These are phyloP conservation scores for Phialophora expanda DNA, from an alignment of 2,329 filamentous ascomycete species.

Conservation along the genomic window DNA sequence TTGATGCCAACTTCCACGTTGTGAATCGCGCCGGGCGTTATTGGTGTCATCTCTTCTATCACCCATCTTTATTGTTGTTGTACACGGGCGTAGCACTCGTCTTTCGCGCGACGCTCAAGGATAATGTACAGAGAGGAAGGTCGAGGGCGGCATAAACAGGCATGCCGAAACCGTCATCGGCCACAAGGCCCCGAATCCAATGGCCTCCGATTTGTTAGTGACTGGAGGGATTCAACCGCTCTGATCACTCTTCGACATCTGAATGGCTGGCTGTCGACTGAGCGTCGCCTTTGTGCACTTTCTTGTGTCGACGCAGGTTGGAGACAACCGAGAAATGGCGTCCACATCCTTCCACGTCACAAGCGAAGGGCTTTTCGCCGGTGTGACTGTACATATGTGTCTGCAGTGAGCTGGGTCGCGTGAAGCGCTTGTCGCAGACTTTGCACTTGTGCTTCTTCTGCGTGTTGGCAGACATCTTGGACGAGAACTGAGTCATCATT, in stretches of 20 bases:
- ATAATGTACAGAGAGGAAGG: conserved; percentile 30
- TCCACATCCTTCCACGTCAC: conserved; percentile 92
- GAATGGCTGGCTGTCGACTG: conserved; percentile 37
- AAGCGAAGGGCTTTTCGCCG: conserved; percentile 94
- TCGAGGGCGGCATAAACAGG: conserved; percentile 18
- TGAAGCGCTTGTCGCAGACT: conserved; percentile 97
- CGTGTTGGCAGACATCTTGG: conserved; percentile 91
- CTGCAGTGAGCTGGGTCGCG: conserved; percentile 88
- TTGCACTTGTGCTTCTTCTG: conserved; percentile 99
- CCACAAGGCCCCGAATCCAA: neutral
- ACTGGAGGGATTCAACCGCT: neutral
- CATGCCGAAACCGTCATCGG: conserved; percentile 10
- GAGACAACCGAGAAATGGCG: conserved; percentile 97
- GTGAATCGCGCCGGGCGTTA: conserved; percentile 18
- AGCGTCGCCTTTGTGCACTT: conserved; percentile 79
- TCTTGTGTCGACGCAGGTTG: conserved; percentile 90
- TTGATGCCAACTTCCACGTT: conserved; percentile 10
- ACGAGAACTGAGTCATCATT: conserved; percentile 99
- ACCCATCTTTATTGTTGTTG: conserved; percentile 18
- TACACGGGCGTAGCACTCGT: conserved; percentile 25
- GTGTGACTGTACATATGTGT: conserved; percentile 99
- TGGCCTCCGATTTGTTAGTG: neutral
- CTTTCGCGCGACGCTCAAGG: conserved; percentile 14
- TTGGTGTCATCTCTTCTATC: conserved; percentile 23
- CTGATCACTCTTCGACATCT: conserved; percentile 36